Base-by-base conservation (phyloP, 2,329 filamentous ascomycete genomes). In the Acarospora socialis region DNA sequence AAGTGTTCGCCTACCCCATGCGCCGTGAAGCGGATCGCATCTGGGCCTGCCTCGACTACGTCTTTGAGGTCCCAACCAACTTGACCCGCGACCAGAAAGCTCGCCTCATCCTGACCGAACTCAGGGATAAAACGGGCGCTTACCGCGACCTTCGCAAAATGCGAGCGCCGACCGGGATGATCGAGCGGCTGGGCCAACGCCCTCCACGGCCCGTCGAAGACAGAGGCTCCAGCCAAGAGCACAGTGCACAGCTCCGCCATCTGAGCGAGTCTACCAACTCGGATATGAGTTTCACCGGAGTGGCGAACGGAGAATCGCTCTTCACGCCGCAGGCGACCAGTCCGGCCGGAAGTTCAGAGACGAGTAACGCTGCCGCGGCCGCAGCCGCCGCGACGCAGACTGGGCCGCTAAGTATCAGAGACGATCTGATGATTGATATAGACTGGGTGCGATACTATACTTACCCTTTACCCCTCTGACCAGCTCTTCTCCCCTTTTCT, bases 31-130 rank as follows among this genome's bases (percentile, higher is more conserved):
- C 72, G 2, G 64, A 68, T 15, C 66, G 77, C 6, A 77, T 82
- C 36, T 82, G 79, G 77, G 56, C 60, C 20, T 77, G 73, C 44
- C 57, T 82, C 16, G 77, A 84, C 47, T 83, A 73, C 47, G 72
- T 80, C 15, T 84, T 81, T 48, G 67, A 72, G 30, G 56, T 75
- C 17, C 65, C 77, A 19, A 48, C 61, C 4, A 51, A 60, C 20
- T 50, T 69, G 24, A 51, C 64, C 8, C 63, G 63, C 3, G 59
- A 64, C 12, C 59, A 69, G 25, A 82, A 82, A 48, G 66, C 64
- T 7, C 55, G 69, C 18, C 60, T 63, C 13, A 66, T 84, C 1
- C 54, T 83, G 19, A 59, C 59, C 7, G 75, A 81, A 37, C 60
- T 83, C 21, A 59, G 68, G 42, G 64, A 67, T 21, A 72, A 75